Evolutionary conservation across 257 asterid species (phyloP), one percentile per base, ranked within the genome.

Genomic region (Catharanthus roseus): DNA sequence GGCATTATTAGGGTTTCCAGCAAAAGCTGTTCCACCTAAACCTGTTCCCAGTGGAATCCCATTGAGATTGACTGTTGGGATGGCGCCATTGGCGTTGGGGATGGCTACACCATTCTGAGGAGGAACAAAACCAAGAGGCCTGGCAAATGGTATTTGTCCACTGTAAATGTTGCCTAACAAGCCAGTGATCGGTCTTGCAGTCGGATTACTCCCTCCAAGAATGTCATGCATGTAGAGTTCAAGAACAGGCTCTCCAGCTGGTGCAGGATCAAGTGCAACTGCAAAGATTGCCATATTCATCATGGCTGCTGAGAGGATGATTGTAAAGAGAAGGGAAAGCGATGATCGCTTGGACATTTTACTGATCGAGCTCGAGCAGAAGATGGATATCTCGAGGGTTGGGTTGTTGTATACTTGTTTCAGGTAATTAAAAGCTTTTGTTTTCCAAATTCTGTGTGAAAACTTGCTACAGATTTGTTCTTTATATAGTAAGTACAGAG

Each of bases 181-280:
- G 69, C 97, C 98, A 6, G 97, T 91, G 65, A 90, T 79, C 0
- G 93, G 97, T 0, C 97, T 67, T 29, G 98, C 97, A 0, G 96
- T 93, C 0, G 98, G 97, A 82, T 77, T 90, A 84, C 78, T 87
- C 18, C 97, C 98, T 10, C 98, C 96, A 1, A 93, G 89, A 69
- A 93, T 89, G 76, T 90, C 96, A 62, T 93, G 98, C 95, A 90
- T 87, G 92, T 80, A 90, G 15, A 93, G 70, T 83, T 93, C 96
- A 5, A 93, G 72, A 41, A 86, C 73, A 0, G 86, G 84, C n/a
- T 60, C 74, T 50, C 49, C 72, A 3, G 75, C 74, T 5, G 83
- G 53, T 10, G 67, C 73, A 29, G 88, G 77, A 58, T 68, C 82
- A 31, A 72, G 67, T 6, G 89, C 85, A 1, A 60, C 26, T 8